Evolutionary conservation across 73 alveolate genomes (phyloP), one percentile per base, ranked within the genome.

Genomic region (Symbiodinium natans): DNA sequence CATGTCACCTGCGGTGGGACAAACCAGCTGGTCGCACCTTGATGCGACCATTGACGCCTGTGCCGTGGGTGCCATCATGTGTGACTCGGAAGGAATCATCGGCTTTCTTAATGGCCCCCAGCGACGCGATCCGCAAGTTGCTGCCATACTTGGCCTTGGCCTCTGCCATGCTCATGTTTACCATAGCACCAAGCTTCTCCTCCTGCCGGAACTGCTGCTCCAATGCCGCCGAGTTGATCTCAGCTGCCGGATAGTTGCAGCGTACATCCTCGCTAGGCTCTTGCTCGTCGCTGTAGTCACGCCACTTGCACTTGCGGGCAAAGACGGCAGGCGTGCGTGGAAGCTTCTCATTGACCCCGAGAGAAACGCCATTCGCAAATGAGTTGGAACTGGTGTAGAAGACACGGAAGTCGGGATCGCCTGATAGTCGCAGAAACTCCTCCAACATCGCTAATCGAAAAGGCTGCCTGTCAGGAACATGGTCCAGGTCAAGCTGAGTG

Each of bases 251-350:
- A 34, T 73, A 73, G 42, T 21, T 73, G 42, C 84, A 31, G 23
- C 84, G 41, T 17, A 73, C 25, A 34, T 9, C 56, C 54, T 48
- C 93, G 33, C 48, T 7, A 29, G 93, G 83, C 41, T 13, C 82
- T 34, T 34, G 54, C 83, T 48, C 83, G 23, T 41, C 85, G n/a
- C 38, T 34, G 36, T 85, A 85, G 54, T 46, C 38, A 3, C 82
- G 42, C 73, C 34, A 54, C 33, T 88, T 88, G 84, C 41, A 33
- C 43, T 88, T 88, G 33, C 34, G 29, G 31, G 29, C 52, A 31
- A 88, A 88, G 10, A 88, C 86, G 2, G 95, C 95, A 29, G 86
- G 95, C 42, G 86, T 88, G 4, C 95, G 33, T 7, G 95, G 95
- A 25, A 87, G 73, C 54, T 13, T 54, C 6, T 6, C 31, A 23